These are phyloP conservation scores for Suillus hirtellus DNA, from an alignment of 768 basidiomycete genomes.

Conservation along the genomic window DNA sequence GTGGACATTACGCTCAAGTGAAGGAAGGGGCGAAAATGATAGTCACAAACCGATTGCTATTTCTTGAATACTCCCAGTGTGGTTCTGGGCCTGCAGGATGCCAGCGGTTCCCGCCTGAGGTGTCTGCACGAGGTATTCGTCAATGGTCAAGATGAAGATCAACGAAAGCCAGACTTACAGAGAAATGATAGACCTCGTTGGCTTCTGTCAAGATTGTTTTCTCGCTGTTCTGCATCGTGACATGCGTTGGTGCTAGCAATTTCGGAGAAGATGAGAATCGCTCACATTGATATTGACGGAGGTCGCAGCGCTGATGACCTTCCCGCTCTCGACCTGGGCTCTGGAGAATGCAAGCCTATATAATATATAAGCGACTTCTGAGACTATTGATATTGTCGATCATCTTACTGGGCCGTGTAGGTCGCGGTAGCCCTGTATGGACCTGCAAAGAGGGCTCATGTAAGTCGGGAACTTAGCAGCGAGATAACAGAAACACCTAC, in stretches of 20 bases:
- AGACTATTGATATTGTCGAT: not conserved
- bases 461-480: not conserved
- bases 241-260: not conserved
- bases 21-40: too few species aligned
- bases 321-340: not conserved
- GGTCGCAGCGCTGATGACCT: not conserved
- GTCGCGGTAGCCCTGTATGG: not conserved
- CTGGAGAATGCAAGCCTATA: not conserved
- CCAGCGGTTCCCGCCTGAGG: not conserved
- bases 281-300: not conserved
- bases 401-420: conserved; percentile 1
- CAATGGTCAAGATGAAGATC: not conserved
- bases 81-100: not conserved
- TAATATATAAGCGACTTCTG: not conserved
- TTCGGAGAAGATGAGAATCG: not conserved
- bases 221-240: not conserved
- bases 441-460: not conserved
- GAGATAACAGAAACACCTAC: not conserved
- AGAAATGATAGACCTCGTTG: not conserved
- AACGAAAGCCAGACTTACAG: not conserved
- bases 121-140: not conserved
- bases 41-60: not conserved
- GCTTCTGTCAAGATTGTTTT: not conserved
- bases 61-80: not conserved
- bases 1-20: not conserved